Evolutionary conservation across 768 basidiomycete species (phyloP).

Genomic region (Boletus sensibilis): DNA sequence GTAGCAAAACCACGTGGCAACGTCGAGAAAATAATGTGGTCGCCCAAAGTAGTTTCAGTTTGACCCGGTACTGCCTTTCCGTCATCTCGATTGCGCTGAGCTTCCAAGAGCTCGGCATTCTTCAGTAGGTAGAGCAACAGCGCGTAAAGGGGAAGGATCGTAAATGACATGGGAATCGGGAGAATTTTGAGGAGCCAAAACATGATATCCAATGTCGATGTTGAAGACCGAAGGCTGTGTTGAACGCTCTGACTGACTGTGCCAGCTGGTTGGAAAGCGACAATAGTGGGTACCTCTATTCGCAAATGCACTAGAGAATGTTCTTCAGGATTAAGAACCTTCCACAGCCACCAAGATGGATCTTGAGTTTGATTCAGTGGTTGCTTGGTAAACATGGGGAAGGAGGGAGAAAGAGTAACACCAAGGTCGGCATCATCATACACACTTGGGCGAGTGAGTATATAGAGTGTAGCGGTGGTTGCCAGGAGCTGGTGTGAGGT

Average conservation of each 20-base stretch:
- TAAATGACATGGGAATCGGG: slow-evolving; percentile 77
- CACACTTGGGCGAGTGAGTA: slow-evolving; percentile 57
- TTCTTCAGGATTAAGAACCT: slow-evolving; percentile 67
- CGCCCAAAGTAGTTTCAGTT: slow-evolving; percentile 35
- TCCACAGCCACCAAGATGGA: slow-evolving; percentile 73
- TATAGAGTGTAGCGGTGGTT: slow-evolving; percentile 72
- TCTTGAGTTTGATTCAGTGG: slow-evolving; percentile 37
- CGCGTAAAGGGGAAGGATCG: slow-evolving; percentile 70
- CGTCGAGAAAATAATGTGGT: slow-evolving; percentile 56
- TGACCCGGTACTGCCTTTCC: slow-evolving; percentile 36
- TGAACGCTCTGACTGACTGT: slow-evolving; percentile 25
- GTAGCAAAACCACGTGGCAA: slow-evolving; percentile 79
- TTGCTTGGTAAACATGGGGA: slow-evolving; percentile 36
- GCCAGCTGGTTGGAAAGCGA: slow-evolving; percentile 57
- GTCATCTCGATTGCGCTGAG: slow-evolving; percentile 66
- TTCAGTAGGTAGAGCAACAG: slow-evolving; percentile 85
- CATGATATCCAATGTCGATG: slow-evolving; percentile 52
- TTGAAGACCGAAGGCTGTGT: slow-evolving; percentile 43
- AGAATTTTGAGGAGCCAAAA: slow-evolving; percentile 83
- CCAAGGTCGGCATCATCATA: slow-evolving; percentile 28
- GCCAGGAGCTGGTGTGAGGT: slow-evolving; percentile 59
- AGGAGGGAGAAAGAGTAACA: slow-evolving; percentile 17
- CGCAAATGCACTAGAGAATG: slow-evolving; percentile 70
- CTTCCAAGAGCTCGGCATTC: slow-evolving; percentile 87
- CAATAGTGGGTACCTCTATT: slow-evolving; percentile 74